Base-by-base conservation (phyloP, 1,284 basidiomycete species). In the Coniferiporia weirii region DNA sequence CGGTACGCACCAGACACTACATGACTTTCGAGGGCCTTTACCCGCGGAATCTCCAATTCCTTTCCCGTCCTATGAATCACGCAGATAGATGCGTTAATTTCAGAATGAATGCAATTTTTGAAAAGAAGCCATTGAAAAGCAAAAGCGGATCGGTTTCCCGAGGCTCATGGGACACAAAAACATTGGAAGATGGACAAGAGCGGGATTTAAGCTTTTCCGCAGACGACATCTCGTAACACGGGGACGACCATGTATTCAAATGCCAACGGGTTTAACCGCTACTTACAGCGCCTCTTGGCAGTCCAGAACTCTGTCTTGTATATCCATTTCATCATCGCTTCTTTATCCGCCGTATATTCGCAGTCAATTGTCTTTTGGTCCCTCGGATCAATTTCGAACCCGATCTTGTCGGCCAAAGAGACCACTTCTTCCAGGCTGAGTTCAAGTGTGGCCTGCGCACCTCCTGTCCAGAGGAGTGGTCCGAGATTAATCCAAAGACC, bases 401-500 rank as follows among this genome's bases (percentile, higher is more conserved):
- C 84, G 17, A 82, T 68, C 45, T 75, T 74, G 59, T 77, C 69
- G 0, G 76, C 79, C 12, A 79, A 76, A 0, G 64, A 57, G 4
- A 85, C 54, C 10, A 87, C 76, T 68, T 86, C 85, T 13, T 85
- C 82, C 44, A 87, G 74, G 60, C 79, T 83, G 15, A 87, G 71
- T 67, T 86, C 85, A 38, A 86, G 67, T 56, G 77, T 75, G 3
- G 82, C 76, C 63, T 79, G 75, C 1, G 70, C 79, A 15, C 79
- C 82, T 6, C 75, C 75, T 7, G 79, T 80, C 82, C 84, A 87
- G 3, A 87, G 72, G 20, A 87, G 69, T 6, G 85, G 85, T 0
- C 85, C 85, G 2, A 86, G 73, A 66, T 87, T 88, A 66, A 87
- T 79, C 85, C 85, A 88, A 5, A 69, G 74, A 0, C 84, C 85